These are phyloP conservation scores for Berberis vulgaris DNA, from an alignment of 164 flowering plant genomes.

Conservation along the genomic window DNA sequence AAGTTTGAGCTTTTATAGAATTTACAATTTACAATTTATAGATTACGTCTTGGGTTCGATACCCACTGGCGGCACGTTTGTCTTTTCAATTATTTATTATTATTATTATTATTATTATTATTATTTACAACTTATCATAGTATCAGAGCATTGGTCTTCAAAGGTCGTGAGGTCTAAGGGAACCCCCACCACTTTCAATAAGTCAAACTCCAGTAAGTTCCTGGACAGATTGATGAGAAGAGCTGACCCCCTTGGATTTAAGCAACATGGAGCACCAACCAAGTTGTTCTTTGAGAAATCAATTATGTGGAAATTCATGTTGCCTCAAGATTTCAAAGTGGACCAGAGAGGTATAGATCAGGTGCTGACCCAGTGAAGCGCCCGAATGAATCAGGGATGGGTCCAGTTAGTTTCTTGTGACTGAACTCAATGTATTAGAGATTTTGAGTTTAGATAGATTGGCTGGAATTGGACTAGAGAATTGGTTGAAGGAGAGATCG, in stretches of 20 bases:
- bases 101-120: no score
- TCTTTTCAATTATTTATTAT: no score
- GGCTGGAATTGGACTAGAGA: conserved; percentile 56
- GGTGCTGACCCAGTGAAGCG: conserved; percentile 14
- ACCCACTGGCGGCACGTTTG: no score
- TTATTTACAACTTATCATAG: no score
- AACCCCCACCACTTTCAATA: conserved; percentile 33
- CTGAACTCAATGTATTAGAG: conserved; percentile 36
- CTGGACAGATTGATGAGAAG: conserved; percentile 29
- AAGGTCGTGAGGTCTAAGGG: conserved; percentile 7
- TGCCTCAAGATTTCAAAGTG: conserved; percentile 40
- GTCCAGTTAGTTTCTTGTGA: conserved; percentile 52
- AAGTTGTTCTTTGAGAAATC: conserved; percentile 48
- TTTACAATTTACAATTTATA: no score
- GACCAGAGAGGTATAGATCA: conserved; percentile 40
- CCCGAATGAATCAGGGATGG: conserved; percentile 52
- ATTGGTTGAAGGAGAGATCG: conserved; percentile 49
- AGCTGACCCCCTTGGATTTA: conserved; percentile 21
- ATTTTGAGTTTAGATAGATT: conserved; percentile 30
- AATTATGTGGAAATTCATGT: conserved; percentile 17
- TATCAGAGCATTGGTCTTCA: no score
- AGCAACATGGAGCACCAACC: conserved; percentile 41
- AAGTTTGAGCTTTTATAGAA: no score
- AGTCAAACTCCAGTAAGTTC: conserved; percentile 50
- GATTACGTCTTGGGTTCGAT: no score